Evolutionary conservation across 2,329 filamentous ascomycete genomes (phyloP).

Genomic region (Nemania sp.): DNA sequence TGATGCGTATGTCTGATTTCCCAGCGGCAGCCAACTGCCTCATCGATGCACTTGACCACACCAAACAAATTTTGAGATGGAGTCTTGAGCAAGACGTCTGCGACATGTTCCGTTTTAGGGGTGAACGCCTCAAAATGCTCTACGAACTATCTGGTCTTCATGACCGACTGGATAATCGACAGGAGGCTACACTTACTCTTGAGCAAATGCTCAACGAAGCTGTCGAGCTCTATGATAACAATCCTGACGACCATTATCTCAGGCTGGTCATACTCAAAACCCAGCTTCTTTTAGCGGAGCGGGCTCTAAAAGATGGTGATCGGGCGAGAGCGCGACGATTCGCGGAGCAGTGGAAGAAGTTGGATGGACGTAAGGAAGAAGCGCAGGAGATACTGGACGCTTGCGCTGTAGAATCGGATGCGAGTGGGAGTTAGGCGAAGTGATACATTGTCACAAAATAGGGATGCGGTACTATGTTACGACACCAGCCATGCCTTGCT

Average conservation of each 20-base stretch:
- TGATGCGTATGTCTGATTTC: not conserved
- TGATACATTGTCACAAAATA: too few relatives aligned
- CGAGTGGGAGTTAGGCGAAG: too few relatives aligned
- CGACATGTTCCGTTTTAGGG: not conserved
- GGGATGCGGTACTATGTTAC: too few relatives aligned
- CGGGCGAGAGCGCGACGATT: not conserved
- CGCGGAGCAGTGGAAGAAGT: not conserved
- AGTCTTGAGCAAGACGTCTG: not conserved
- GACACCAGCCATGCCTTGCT: too few relatives aligned
- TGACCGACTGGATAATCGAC: not conserved
- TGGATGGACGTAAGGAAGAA: not conserved
- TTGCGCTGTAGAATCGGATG: too few relatives aligned
- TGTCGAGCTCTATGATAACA: not conserved
- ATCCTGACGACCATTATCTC: not conserved
- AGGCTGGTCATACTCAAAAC: not conserved
- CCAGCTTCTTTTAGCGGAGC: not conserved
- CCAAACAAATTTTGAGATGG: not conserved
- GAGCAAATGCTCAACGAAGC: slow-evolving; percentile 10
- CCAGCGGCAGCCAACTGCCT: not conserved
- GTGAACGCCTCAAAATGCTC: not conserved
- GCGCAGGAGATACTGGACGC: too few relatives aligned
- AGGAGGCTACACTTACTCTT: not conserved
- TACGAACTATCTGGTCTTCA: slow-evolving; percentile 1
- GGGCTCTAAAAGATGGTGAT: slow-evolving; percentile 3
- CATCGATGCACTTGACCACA: not conserved